These are phyloP conservation scores for Sindora glabra DNA, from an alignment of 306 rosid genomes.

Conservation along the genomic window DNA sequence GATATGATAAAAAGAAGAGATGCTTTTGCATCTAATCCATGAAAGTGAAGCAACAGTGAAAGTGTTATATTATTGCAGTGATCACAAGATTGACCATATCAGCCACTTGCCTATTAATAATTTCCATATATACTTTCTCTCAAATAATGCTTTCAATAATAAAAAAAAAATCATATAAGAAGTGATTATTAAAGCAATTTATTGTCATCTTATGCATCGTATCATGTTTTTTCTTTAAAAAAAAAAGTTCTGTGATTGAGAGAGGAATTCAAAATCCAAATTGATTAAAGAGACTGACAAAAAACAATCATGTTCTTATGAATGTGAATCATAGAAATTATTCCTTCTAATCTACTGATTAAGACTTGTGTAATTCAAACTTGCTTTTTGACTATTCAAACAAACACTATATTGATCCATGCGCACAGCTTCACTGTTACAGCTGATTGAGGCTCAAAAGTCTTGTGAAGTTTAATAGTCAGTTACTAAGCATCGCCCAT, in stretches of 20 bases:
- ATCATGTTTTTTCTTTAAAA: too few relatives aligned
- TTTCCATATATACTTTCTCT: background rate
- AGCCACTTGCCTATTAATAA: constrained; percentile 12
- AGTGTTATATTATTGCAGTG: background rate
- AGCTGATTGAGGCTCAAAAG: background rate
- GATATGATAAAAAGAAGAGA: background rate
- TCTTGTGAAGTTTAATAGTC: background rate
- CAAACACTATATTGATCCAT: constrained; percentile 25
- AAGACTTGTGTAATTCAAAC: constrained; percentile 8
- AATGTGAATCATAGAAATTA: background rate
- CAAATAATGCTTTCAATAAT: background rate
- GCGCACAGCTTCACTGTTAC: constrained; percentile 13
- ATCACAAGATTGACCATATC: constrained; percentile 17
- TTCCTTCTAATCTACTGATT: background rate
- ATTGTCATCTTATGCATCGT: constrained; percentile 16
- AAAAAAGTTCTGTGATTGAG: too few relatives aligned
- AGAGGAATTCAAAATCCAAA: background rate
- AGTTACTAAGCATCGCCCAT: background rate
- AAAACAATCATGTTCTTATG: constrained; percentile 22
- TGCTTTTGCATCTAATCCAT: constrained; percentile 30
- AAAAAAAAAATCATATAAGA: background rate
- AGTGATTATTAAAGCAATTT: constrained; percentile 8
- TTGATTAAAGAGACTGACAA: constrained; percentile 13
- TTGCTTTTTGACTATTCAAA: constrained; percentile 24
- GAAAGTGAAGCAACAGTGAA: constrained; percentile 8